Evolutionary conservation across 805 yeast genomes (phyloP).

Genomic region (Nakazawaea anatomiae): DNA sequence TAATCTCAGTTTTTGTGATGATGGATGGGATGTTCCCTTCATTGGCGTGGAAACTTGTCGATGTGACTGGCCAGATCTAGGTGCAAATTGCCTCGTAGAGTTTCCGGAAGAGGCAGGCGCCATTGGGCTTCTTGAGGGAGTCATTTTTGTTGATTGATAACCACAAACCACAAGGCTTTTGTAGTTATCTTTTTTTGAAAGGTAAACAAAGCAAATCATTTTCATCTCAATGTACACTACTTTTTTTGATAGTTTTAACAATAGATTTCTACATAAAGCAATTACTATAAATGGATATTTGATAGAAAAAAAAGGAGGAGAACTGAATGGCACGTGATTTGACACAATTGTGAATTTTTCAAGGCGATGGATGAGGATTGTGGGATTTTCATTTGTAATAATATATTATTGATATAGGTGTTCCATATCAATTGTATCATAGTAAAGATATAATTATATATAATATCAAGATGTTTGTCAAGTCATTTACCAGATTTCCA

Average conservation of each 20-base stretch:
- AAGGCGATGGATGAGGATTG: neutral
- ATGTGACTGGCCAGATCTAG: neutral
- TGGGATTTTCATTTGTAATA: neutral
- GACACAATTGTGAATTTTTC: slow-evolving; percentile 1
- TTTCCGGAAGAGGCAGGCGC: too few species aligned
- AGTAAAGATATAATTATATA: neutral
- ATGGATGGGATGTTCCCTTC: neutral
- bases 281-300: neutral
- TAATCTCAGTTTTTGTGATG: neutral
- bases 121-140: too few species aligned
- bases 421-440: neutral
- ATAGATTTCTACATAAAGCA: neutral
- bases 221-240: too few species aligned
- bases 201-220: too few species aligned
- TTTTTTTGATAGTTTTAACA: too few species aligned
- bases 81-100: too few species aligned
- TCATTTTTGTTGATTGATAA: too few species aligned
- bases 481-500: slow-evolving; percentile 15
- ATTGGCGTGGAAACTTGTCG: neutral
- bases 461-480: slow-evolving; percentile 17
- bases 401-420: neutral
- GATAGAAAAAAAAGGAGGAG: neutral
- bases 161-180: too few species aligned
- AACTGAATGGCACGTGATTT: slow-evolving; percentile 4
- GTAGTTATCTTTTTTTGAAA: too few species aligned